Conservation (phyloP, 495 filamentous ascomycete species). For the Usnea hakonensis region DNA sequence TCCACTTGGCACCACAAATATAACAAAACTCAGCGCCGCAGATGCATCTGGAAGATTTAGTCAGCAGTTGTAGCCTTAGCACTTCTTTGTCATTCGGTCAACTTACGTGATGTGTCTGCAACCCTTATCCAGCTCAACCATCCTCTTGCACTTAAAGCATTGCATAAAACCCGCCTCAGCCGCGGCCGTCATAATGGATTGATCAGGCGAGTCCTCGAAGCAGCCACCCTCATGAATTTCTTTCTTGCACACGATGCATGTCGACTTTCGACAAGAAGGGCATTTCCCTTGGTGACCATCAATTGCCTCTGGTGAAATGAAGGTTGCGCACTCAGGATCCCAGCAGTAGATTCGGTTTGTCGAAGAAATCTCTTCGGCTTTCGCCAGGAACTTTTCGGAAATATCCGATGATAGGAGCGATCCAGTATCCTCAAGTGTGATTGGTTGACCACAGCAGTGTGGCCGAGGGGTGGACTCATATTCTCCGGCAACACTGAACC, state of each 20-base stretch:
- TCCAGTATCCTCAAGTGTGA: neutral
- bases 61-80: neutral
- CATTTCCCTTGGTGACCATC: constrained; percentile 33
- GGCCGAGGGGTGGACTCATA: neutral
- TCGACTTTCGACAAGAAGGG: constrained; percentile 25
- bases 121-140: constrained; percentile 5
- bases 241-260: neutral
- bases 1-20: neutral
- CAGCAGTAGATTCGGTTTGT: neutral
- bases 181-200: neutral
- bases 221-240: constrained; percentile 7
- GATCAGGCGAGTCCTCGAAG: neutral
- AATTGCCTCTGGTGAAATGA: constrained; percentile 12
- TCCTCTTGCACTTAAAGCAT: constrained; percentile 9
- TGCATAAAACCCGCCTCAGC: constrained; percentile 3
- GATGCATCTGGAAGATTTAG: neutral
- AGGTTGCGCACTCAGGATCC: neutral
- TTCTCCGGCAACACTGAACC: neutral
- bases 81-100: neutral
- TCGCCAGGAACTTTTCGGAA: neutral
- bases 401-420: neutral
- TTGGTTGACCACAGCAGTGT: neutral
- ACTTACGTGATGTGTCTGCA: constrained; percentile 17
- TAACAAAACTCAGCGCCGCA: constrained; percentile 13
- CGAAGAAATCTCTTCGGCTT: neutral